Evolutionary conservation across 192 early-diverging fungal species (phyloP), one percentile per base, ranked within the genome.

Genomic region (Spizellomyces sp.): DNA sequence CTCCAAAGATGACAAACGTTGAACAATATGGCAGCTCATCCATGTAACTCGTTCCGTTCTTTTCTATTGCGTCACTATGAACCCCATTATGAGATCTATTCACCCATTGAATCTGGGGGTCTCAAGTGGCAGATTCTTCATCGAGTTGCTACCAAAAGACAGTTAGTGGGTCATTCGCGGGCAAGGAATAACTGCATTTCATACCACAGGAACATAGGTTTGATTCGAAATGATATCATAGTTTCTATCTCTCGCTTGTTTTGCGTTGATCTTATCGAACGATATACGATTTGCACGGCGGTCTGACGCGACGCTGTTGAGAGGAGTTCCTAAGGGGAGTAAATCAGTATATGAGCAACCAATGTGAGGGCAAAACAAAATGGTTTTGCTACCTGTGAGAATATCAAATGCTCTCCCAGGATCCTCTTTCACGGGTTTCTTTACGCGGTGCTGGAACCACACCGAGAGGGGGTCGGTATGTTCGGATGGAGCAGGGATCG

Each of bases 211-310:
- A 27, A 52, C 52, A 9, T 48, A 69, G 36, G 45, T 52, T 21
- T 64, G 58, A 59, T 79, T 79, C 12, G 78, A 79, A 15, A 79
- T 79, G 41, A 79, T 79, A 47, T 79, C 71, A 65, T 76, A 79
- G 55, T 67, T 75, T 43, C 79, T 50, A 41, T 78, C 73, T 21
- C 60, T 45, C 15, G 66, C 71, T 43, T 73, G 59, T 42, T 66
- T 58, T 41, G 73, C 76, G 47, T 76, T 79, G 27, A 81, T 58
- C 46, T 81, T 81, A 59, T 78, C 76, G 45, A 81, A 79, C 7
- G 79, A 81, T 8, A 81, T 59, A 8, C 79, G 67, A 17, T 77
- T 70, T 9, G 79, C 79, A 44, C 65, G 19, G 12, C 64, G 48
- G 10, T 58, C n/a, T 65, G 59, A 10, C 12, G 15, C n/a, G n/a